phyloP scores from a whole-genome alignment of 169 alveolate genomes.

The Ichthyophthirius multifiliis region DNA sequence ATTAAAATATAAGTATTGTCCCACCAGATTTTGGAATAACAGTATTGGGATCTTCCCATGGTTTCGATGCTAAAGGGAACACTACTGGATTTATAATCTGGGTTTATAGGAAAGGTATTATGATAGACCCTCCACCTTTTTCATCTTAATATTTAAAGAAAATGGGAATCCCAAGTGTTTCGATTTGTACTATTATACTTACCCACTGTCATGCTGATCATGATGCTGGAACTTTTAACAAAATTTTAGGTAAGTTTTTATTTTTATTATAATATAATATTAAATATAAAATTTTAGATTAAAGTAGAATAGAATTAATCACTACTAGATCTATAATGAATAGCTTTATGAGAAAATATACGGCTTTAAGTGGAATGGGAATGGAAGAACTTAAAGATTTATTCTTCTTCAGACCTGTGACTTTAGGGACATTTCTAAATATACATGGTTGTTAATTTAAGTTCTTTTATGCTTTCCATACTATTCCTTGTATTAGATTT shows the following conservation, averaged over 20 bases:
- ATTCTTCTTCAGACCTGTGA: conserved; percentile 38
- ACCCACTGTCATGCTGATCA: conserved; percentile 52
- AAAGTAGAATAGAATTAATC: not conserved
- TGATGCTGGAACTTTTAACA: conserved; percentile 45
- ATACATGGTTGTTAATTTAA: conserved; percentile 38
- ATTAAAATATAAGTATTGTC: conserved; percentile 13
- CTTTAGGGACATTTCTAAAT: conserved; percentile 18
- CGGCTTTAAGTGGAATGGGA: conserved; percentile 21
- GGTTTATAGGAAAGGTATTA: conserved; percentile 43
- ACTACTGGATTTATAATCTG: conserved; percentile 42
- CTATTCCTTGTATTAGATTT: conserved; percentile 39
- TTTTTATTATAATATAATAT: not conserved
- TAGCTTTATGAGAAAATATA: conserved; percentile 34
- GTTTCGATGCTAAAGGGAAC: conserved; percentile 36
- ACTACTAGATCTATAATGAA: conserved; percentile 46
- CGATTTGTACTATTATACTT: conserved; percentile 30
- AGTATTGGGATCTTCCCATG: conserved; percentile 31
- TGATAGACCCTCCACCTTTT: conserved; percentile 52
- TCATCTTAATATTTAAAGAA: conserved; percentile 28
- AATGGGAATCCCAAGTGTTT: conserved; percentile 38
- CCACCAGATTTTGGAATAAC: conserved; percentile 53
- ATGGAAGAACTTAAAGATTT: conserved; percentile 15
- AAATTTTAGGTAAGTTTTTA: conserved; percentile 2
- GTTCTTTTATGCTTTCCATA: conserved; percentile 42
- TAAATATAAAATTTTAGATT: not conserved